Evolutionary conservation across 1,139 yeast genomes (phyloP).

Genomic region (Kodamaea alishanica): DNA sequence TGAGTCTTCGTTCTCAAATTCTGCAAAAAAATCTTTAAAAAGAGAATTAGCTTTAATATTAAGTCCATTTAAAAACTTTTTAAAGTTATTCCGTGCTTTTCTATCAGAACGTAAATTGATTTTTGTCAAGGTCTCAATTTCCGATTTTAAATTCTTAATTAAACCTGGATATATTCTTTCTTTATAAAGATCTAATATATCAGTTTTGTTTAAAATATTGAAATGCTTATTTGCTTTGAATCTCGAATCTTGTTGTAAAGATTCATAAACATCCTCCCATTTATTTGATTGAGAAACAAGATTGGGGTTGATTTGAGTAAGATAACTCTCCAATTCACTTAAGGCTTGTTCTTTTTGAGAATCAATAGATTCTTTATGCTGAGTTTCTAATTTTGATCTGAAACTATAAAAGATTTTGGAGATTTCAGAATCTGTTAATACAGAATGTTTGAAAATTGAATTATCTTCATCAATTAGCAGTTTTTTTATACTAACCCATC

Average conservation of each 20-base stretch:
- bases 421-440: slow-evolving; percentile 56
- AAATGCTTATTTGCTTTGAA: slow-evolving; percentile 61
- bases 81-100: slow-evolving; percentile 59
- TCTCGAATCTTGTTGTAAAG: slow-evolving; percentile 45
- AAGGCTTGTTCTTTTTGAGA: slow-evolving; percentile 47
- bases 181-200: slow-evolving; percentile 55
- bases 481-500: slow-evolving; percentile 61
- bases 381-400: slow-evolving; percentile 36
- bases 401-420: slow-evolving; percentile 51
- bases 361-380: slow-evolving; percentile 30
- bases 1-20: slow-evolving; percentile 53
- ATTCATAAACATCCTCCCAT: slow-evolving; percentile 47
- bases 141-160: slow-evolving; percentile 28
- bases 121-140: slow-evolving; percentile 34
- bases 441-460: slow-evolving; percentile 62
- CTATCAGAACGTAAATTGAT: slow-evolving; percentile 56
- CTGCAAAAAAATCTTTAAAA: slow-evolving; percentile 56
- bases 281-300: slow-evolving; percentile 27
- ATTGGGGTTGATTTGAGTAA: slow-evolving; percentile 31
- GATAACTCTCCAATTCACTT: slow-evolving; percentile 49
- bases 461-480: slow-evolving; percentile 52
- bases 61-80: slow-evolving; percentile 38
- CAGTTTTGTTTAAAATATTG: slow-evolving; percentile 49
- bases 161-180: slow-evolving; percentile 43
- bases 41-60: slow-evolving; percentile 51